Percentiles rank a stretch among this genome's conserved stretches.
These are phyloP conservation scores for Penicillium cosmopolitanum DNA, from an alignment of 495 filamentous ascomycete species.

Conservation along the genomic window DNA sequence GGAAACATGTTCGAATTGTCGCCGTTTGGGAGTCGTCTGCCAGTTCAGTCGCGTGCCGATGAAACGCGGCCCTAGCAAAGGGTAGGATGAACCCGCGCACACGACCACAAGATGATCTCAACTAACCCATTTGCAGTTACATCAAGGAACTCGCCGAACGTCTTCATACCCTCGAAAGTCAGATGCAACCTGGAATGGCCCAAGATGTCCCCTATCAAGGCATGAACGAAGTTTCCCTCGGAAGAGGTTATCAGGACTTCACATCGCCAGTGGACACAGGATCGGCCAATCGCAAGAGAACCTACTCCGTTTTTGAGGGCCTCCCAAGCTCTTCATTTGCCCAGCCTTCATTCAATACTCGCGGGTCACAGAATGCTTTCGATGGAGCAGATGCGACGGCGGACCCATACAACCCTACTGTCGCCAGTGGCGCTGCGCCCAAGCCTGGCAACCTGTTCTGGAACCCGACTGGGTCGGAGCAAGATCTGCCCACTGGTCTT, in stretches of 20 bases:
- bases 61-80: slow-evolving; percentile 95
- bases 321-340: slow-evolving; percentile 49
- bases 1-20: slow-evolving; percentile 84
- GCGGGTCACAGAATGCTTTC: slow-evolving; percentile 44
- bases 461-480: slow-evolving; percentile 39
- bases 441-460: slow-evolving; percentile 46
- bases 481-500: slow-evolving; percentile 39
- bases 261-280: slow-evolving; percentile 48
- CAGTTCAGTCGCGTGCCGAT: slow-evolving; percentile 91
- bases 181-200: slow-evolving; percentile 54
- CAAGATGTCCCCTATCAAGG: slow-evolving; percentile 51
- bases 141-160: slow-evolving; percentile 95
- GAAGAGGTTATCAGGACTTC: slow-evolving; percentile 52
- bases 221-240: slow-evolving; percentile 52
- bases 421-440: slow-evolving; percentile 33
- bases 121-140: slow-evolving; percentile 61
- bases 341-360: slow-evolving; percentile 49
- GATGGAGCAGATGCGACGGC: slow-evolving; percentile 44
- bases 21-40: slow-evolving; percentile 74
- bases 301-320: slow-evolving; percentile 60
- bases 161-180: slow-evolving; percentile 79
- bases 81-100: slow-evolving; percentile 52
- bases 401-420: slow-evolving; percentile 45
- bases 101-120: background rate
- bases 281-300: slow-evolving; percentile 54